A percentile compares a stretch with the other conserved stretches of the same genome.
Evolutionary conservation across 495 filamentous ascomycete genomes (phyloP).

Genomic region (Neurospora sp.): DNA sequence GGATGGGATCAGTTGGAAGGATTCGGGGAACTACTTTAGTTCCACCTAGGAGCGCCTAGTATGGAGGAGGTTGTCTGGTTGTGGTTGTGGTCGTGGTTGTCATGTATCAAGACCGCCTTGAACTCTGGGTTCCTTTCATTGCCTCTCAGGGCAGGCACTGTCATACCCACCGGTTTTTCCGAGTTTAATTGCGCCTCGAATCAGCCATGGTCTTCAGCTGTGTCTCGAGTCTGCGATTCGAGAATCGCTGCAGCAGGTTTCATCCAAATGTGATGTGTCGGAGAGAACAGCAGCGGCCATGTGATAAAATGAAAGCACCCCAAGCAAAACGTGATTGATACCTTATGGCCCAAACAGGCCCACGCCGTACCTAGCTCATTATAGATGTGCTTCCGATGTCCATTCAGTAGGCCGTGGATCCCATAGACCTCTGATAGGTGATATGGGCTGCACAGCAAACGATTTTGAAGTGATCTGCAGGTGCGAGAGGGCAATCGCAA

Average conservation of each 20-base stretch:
- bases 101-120: neutral
- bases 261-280: neutral
- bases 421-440: neutral
- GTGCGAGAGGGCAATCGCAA: neutral
- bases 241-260: neutral
- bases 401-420: neutral
- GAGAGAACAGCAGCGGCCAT: neutral
- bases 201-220: neutral
- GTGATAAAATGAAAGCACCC: neutral
- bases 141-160: neutral
- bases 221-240: neutral
- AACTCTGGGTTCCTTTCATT: neutral
- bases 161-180: neutral
- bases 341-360: neutral
- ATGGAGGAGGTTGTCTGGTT: neutral
- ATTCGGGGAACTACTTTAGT: neutral
- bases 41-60: neutral
- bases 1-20: neutral
- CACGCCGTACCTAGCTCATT: neutral
- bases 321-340: neutral
- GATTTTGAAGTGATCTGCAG: neutral
- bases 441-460: neutral
- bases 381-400: neutral
- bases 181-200: neutral
- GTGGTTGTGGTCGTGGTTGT: neutral